Base-by-base conservation (phyloP, 1,284 basidiomycete species). In the Garcileccinum viscosum region DNA sequence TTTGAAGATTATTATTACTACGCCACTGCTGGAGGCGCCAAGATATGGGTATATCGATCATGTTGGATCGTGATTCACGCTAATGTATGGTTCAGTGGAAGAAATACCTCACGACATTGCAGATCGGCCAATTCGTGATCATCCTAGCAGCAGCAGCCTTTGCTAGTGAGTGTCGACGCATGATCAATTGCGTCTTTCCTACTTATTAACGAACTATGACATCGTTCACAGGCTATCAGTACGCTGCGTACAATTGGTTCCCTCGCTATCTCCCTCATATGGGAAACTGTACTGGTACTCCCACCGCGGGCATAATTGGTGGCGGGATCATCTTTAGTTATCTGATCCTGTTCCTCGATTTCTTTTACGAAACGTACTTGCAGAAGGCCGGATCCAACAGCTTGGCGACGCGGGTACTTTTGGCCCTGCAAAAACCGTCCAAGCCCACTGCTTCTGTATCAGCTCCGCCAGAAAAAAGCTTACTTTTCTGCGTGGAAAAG, bases 71-170 rank as follows among this genome's bases (percentile, higher is more conserved):
- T 71, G n/a, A 22, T 63, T 62, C 44, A 69, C 58, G 33, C 58
- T 24, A 32, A 11, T 22, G 35, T 32, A 9, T 40, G 7, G 50
- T 69, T 32, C 75, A 94, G 93, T 97, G 96, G 95, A 97, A 97
- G 86, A 93, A 95, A 82, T 93, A 95, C 83, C 85, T 98, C 74
- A 98, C 96, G 60, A 90, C 90, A 61, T 92, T 97, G 88, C 97
- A 99, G 84, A 99, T 99, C 79, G 87, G 87, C 53, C 96, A 98
- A 83, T 97, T 98, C 80, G 80, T 97, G 73, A 92, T 97, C 77
- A 95, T 97, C 83, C 83, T 98, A 17, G 59, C 62, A 15, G 8
- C 30, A 1, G 64, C 35, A 1, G 17, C 35, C 53, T 74, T 74
- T 30, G 68, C 62, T 4, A 42, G 73, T 74, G 59, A 68, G 73